Evolutionary conservation across 1,284 basidiomycete species (phyloP).

Genomic region (Leccinum angustisporum): DNA sequence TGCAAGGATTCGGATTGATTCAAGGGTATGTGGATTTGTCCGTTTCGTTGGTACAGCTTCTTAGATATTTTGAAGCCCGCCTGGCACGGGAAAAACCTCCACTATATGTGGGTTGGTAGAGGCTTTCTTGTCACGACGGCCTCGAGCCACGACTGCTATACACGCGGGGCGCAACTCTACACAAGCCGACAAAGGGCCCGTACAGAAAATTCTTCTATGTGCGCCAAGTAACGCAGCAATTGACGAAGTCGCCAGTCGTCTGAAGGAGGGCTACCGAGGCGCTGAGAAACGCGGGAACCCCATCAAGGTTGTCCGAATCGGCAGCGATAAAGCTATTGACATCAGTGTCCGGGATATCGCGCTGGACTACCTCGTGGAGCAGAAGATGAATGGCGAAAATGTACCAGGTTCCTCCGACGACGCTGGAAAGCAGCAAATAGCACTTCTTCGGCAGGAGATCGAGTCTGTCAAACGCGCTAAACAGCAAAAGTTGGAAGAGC

Average conservation of each 20-base stretch:
- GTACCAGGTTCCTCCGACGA: conserved; percentile 44
- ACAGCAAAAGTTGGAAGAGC: conserved; percentile 64
- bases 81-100: conserved; percentile 98
- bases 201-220: conserved; percentile 86
- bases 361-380: conserved; percentile 83
- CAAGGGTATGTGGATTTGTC: conserved; percentile 73
- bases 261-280: conserved; percentile 76
- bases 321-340: conserved; percentile 79
- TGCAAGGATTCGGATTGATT: conserved; percentile 86
- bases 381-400: conserved; percentile 60
- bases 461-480: conserved; percentile 64
- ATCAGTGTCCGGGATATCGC: conserved; percentile 85
- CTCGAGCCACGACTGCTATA: conserved; percentile 49
- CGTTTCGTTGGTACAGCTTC: conserved; percentile 2
- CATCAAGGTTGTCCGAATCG: conserved; percentile 88
- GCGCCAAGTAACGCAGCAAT: conserved; percentile 99
- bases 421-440: conserved; percentile 60
- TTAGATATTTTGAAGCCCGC: conserved; percentile 55
- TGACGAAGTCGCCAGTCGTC: conserved; percentile 90
- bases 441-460: conserved; percentile 63
- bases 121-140: conserved; percentile 70
- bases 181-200: conserved; percentile 48
- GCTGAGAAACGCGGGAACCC: conserved; percentile 53
- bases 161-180: conserved; percentile 22
- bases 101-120: conserved; percentile 96